phyloP scores from a whole-genome alignment of 2,329 filamentous ascomycete genomes.

The Venturia nashicola region DNA sequence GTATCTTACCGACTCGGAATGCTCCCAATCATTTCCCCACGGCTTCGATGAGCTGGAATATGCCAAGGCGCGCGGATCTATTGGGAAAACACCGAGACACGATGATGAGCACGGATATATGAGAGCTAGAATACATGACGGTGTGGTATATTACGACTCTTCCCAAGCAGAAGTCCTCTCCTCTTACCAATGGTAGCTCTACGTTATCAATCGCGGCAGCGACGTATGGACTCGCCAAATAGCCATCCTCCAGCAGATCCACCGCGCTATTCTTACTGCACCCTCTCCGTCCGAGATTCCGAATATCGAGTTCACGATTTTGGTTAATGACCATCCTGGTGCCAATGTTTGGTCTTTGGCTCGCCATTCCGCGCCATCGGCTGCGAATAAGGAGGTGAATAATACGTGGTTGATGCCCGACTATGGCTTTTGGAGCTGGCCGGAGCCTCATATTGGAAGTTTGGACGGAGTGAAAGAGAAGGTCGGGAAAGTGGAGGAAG shows the following conservation, averaged over 20 bases:
- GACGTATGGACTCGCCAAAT: not conserved
- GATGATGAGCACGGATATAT: not conserved
- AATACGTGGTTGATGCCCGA: slow-evolving; percentile 16
- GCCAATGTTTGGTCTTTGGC: not conserved
- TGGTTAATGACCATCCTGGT: not conserved
- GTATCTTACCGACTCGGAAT: not conserved
- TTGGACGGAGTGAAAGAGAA: slow-evolving; percentile 12
- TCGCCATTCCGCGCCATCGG: not conserved
- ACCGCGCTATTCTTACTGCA: not conserved
- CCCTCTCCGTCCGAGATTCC: not conserved
- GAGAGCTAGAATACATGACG: not conserved
- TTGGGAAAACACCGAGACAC: not conserved
- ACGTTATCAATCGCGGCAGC: not conserved
- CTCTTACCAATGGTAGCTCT: not conserved
- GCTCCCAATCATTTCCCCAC: not conserved
- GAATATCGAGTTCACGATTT: not conserved
- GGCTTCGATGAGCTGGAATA: not conserved
- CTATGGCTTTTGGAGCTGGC: slow-evolving; percentile 15
- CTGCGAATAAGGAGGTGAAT: slow-evolving; percentile 6
- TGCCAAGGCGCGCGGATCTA: not conserved
- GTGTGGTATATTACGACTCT: not conserved
- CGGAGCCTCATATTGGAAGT: slow-evolving; percentile 11
- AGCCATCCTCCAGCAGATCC: not conserved
- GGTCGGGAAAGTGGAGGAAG: slow-evolving; percentile 15
- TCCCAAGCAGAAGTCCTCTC: not conserved